Evolutionary conservation across 2,329 filamentous ascomycete species (phyloP).

Genomic region (Zymoseptoria ardabiliae): DNA sequence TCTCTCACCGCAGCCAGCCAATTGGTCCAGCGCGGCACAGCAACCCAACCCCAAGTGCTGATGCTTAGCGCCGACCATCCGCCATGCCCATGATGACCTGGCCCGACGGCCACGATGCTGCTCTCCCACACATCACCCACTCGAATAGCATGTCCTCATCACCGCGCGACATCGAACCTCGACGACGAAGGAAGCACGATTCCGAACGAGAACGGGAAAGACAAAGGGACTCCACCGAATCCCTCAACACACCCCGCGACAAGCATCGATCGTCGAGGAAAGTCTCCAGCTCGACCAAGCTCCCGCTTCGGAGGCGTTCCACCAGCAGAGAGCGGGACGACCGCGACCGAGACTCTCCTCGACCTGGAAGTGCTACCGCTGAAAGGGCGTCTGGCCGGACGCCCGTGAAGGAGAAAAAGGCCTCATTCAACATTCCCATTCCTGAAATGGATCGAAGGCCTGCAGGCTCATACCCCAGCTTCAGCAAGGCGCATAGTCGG

Average conservation of each 20-base stretch:
- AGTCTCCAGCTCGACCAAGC: conserved; percentile 21
- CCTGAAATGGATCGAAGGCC: conserved; percentile 42
- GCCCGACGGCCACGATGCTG: conserved; percentile 4
- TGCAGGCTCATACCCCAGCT: conserved; percentile 64
- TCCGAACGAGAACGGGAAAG: conserved; percentile 24
- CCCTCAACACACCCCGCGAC: conserved; percentile 14
- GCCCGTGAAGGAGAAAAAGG: conserved; percentile 10
- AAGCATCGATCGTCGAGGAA: conserved; percentile 23
- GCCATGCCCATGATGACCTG: not conserved
- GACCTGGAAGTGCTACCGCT: conserved; percentile 6
- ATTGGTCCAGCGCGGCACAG: not conserved
- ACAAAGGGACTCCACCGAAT: conserved; percentile 11
- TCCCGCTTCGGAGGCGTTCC: conserved; percentile 19
- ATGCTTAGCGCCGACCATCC: not conserved
- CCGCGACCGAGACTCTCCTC: conserved; percentile 20
- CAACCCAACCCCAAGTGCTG: not conserved
- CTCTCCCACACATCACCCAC: conserved; percentile 10
- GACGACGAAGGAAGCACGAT: conserved; percentile 24
- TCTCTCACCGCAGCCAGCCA: not conserved
- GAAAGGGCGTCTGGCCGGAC: conserved; percentile 2
- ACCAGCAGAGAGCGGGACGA: conserved; percentile 23
- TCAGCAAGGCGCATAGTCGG: conserved; percentile 88
- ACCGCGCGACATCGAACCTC: conserved; percentile 20
- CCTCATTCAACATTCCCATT: conserved; percentile 30
- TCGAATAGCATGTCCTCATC: conserved; percentile 13